Conservation (phyloP, 768 basidiomycete genomes). For the Amanita muscaria region DNA sequence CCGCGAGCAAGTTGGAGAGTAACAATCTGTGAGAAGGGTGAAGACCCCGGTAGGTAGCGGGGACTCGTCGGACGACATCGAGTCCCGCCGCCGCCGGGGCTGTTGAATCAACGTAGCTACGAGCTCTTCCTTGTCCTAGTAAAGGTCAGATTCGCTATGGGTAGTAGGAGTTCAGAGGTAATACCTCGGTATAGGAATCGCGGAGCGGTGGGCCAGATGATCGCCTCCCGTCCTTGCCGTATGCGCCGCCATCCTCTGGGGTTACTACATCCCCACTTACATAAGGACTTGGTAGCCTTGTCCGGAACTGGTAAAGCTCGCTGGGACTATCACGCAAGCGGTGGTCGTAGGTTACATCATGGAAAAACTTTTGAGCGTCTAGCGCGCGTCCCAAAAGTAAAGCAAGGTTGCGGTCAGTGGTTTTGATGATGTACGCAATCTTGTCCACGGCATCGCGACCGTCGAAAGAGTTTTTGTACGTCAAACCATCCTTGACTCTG, state of each 20-base stretch:
- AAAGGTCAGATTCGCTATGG: constrained; percentile 1
- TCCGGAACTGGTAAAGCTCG: constrained; percentile 91
- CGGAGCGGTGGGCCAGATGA: constrained; percentile 9
- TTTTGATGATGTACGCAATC: constrained; percentile 97
- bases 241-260: constrained; percentile 74
- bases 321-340: constrained; percentile 79
- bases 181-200: constrained; percentile 22
- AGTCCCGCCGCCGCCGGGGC: constrained; percentile 22
- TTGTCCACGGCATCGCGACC: constrained; percentile 96
- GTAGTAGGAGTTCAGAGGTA: not conserved
- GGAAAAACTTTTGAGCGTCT: constrained; percentile 98
- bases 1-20: constrained; percentile 92
- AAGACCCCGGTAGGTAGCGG: constrained; percentile 89
- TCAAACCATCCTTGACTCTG: constrained; percentile 87
- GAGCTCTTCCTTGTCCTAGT: constrained; percentile 23
- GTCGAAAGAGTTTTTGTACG: constrained; percentile 94
- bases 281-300: constrained; percentile 76
- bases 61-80: constrained; percentile 45
- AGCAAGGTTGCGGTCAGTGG: constrained; percentile 93
- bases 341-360: constrained; percentile 98
- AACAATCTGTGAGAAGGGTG: constrained; percentile 93
- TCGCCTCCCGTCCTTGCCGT: constrained; percentile 13
- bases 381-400: constrained; percentile 90
- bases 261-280: constrained; percentile 75
- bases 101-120: constrained; percentile 18